These are phyloP conservation scores for Colletotrichum destructivum DNA, from an alignment of 2,329 filamentous ascomycete species.

Conservation along the genomic window DNA sequence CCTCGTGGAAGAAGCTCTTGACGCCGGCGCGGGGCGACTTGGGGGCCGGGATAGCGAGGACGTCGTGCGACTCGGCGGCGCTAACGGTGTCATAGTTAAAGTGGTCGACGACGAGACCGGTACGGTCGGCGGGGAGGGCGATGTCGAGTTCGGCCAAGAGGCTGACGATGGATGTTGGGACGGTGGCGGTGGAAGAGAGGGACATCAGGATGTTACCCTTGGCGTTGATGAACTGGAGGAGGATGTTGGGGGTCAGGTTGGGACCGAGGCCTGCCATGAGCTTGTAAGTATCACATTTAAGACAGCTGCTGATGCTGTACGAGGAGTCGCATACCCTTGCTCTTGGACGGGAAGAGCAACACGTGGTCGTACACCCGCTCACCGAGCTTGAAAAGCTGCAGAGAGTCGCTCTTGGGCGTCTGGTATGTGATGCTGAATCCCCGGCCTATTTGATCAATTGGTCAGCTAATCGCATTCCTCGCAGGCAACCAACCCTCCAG, in stretches of 20 bases:
- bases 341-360: slow-evolving; percentile 88
- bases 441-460: slow-evolving; percentile 70
- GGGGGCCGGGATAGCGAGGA: slow-evolving; percentile 83
- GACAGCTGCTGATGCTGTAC: not conserved
- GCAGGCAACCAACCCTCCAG: slow-evolving; percentile 9
- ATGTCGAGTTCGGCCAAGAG: slow-evolving; percentile 92
- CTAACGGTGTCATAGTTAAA: slow-evolving; percentile 90
- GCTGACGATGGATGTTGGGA: slow-evolving; percentile 81
- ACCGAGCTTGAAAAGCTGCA: slow-evolving; percentile 88
- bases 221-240: slow-evolving; percentile 92
- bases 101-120: slow-evolving; percentile 90
- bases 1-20: slow-evolving; percentile 83
- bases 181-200: slow-evolving; percentile 79
- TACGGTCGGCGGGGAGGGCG: slow-evolving; percentile 87
- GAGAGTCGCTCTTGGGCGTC: slow-evolving; percentile 83
- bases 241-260: slow-evolving; percentile 84
- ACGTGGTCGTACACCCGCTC: slow-evolving; percentile 93
- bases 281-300: slow-evolving; percentile 11
- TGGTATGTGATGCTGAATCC: slow-evolving; percentile 87
- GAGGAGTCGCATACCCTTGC: slow-evolving; percentile 77
- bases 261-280: slow-evolving; percentile 82
- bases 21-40: slow-evolving; percentile 75
- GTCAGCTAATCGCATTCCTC: slow-evolving; percentile 44
- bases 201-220: slow-evolving; percentile 92
- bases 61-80: slow-evolving; percentile 88